Conservation (phyloP, 2,329 filamentous ascomycete genomes). For the Zymoseptoria tritici region DNA sequence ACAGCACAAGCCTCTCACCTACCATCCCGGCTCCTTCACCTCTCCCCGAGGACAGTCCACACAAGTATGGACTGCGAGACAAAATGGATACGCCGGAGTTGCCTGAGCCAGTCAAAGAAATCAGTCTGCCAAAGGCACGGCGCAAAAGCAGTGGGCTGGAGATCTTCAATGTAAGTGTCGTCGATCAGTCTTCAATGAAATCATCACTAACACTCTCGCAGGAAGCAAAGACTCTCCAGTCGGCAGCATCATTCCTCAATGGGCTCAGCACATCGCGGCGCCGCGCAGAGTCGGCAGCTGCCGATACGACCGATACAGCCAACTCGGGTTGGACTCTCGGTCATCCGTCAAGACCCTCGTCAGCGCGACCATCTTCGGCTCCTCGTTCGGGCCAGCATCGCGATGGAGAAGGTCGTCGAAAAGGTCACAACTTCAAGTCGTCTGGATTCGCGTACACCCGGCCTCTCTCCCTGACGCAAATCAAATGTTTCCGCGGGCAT, state of each 20-base stretch:
- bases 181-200: not conserved
- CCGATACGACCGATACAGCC: constrained; percentile 6
- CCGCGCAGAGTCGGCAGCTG: constrained; percentile 22
- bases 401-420: constrained; percentile 19
- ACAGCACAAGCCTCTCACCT: constrained; percentile 18
- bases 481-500: constrained; percentile 27
- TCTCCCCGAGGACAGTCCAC: constrained; percentile 29
- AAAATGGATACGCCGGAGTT: constrained; percentile 26
- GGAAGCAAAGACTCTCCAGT: constrained; percentile 29
- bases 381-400: constrained; percentile 5
- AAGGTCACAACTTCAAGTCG: constrained; percentile 26
- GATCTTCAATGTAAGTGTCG: constrained; percentile 26
- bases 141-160: constrained; percentile 27
- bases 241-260: constrained; percentile 28
- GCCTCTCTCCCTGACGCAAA: constrained; percentile 21
- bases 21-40: constrained; percentile 27
- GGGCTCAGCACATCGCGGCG: constrained; percentile 27
- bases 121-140: constrained; percentile 19
- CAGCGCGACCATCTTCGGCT: constrained; percentile 14
- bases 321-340: constrained; percentile 7
- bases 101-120: constrained; percentile 15
- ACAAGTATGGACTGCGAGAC: constrained; percentile 30
- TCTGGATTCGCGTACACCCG: constrained; percentile 27
- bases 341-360: constrained; percentile 9
- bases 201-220: constrained; percentile 10